Conservation (phyloP, 1,284 basidiomycete species). For the Pascua guehoae region DNA sequence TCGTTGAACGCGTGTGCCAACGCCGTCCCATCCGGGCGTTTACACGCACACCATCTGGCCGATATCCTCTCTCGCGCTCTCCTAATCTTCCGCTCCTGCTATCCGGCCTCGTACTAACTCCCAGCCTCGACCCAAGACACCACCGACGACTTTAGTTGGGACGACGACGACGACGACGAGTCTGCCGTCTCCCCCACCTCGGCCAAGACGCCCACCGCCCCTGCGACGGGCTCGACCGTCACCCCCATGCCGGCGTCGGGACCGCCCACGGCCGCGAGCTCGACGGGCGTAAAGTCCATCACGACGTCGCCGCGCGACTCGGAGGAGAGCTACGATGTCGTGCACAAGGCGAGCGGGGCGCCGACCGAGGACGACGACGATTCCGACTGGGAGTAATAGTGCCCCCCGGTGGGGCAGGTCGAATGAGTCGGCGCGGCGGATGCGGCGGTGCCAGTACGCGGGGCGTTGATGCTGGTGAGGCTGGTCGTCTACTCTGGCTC, state of each 20-base stretch:
- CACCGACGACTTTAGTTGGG: slow-evolving; percentile 49
- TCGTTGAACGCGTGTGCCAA: too few species aligned
- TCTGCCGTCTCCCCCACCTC: neutral
- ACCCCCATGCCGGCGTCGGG: slow-evolving; percentile 62
- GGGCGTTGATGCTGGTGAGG: too few species aligned
- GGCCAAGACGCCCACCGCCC: neutral
- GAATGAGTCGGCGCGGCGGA: too few species aligned
- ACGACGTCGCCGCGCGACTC: slow-evolving; percentile 46
- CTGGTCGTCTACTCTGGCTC: too few species aligned
- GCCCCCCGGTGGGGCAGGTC: too few species aligned
- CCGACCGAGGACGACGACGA: slow-evolving; percentile 42
- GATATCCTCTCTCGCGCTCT: too few species aligned
- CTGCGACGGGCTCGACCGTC: slow-evolving; percentile 9
- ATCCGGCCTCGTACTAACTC: neutral
- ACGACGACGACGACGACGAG: slow-evolving; percentile 36
- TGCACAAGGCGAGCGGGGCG: slow-evolving; percentile 33
- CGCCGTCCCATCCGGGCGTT: too few species aligned
- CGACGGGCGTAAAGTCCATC: slow-evolving; percentile 14
- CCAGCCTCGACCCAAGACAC: slow-evolving; percentile 5
- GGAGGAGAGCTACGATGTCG: slow-evolving; percentile 51
- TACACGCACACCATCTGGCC: too few species aligned
- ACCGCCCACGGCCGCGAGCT: slow-evolving; percentile 55
- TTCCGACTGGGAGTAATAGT: slow-evolving; percentile 48
- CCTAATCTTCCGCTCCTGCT: too few species aligned
- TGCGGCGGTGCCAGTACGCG: too few species aligned